Base-by-base conservation (phyloP, 1,284 basidiomycete genomes). In the Erythrobasidium hasegawianum region DNA sequence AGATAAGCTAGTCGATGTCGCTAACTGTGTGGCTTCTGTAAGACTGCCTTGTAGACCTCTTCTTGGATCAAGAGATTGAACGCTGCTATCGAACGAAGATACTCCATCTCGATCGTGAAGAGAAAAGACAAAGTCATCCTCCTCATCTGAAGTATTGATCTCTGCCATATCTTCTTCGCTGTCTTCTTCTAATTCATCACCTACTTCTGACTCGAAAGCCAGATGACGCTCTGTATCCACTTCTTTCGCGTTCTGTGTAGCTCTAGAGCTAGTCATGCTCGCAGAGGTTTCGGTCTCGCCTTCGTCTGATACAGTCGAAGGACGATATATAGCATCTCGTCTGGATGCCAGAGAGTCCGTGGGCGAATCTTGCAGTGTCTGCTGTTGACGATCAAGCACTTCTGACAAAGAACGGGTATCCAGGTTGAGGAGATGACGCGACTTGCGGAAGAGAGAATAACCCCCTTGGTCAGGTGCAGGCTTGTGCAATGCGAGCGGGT, bases 81-180 rank as follows among this genome's bases (percentile, higher is more conserved):
- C 16, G 20, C 40, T 41, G 13, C 13, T 55, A 16, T 40, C 57
- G 14, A 59, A 45, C 9, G 55, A 49, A 14, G 55, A 57, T 1
- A 56, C 18, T 16, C 45, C 62, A 26, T 65, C 62, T 2, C 33
- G 22, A 5, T 47, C 56, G 10, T 41, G 62, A 14, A 65, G 38
- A 3, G 62, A 65, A 33, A 65, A 65, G n/a, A 57, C 55, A 24
- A 65, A 65, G 27, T 65, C 62, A 29, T 65, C 62, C 24, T 65
- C 62, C n/a, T 65, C 62, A 13, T 65, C 62, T 4, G 33, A 33
- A 11, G 33, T 33, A 33, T 33, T 33, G 33, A 33, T 33, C 33
- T 33, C 33, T 33, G 33, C 33, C 16, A 55, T 58, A 49, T 65
- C 55, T 14, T 20, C 33, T 22, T 50, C 22, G 27, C 39, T 29